phyloP scores from a whole-genome alignment of 1,139 yeast genomes.

The Candida sojae region DNA sequence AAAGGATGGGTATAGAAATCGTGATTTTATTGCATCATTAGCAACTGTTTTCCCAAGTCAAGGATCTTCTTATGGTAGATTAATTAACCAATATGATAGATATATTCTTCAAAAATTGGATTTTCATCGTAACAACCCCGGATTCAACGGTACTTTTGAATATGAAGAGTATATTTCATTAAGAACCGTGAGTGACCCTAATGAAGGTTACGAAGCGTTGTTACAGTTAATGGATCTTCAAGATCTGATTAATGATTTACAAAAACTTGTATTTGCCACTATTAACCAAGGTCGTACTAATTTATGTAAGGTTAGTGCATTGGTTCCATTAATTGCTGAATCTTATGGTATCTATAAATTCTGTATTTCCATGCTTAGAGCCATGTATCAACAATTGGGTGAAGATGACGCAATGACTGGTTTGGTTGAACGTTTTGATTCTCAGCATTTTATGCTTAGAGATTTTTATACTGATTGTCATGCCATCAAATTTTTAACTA shows the following conservation, averaged over 20 bases:
- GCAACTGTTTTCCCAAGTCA: constrained; percentile 43
- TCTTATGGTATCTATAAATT: constrained; percentile 92
- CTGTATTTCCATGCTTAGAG: constrained; percentile 86
- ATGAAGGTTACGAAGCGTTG: constrained; percentile 91
- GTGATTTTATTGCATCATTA: constrained; percentile 45
- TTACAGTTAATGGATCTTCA: constrained; percentile 85
- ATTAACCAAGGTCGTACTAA: constrained; percentile 64
- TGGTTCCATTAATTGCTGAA: constrained; percentile 92
- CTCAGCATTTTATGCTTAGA: constrained; percentile 79
- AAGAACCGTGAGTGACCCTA: constrained; percentile 87
- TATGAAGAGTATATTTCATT: constrained; percentile 92
- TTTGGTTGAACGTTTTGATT: constrained; percentile 66
- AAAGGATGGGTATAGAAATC: constrained; percentile 77
- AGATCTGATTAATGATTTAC: constrained; percentile 80
- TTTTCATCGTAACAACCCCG: constrained; percentile 84
- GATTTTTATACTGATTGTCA: constrained; percentile 93
- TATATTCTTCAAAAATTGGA: constrained; percentile 72
- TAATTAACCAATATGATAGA: constrained; percentile 76
- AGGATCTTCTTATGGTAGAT: constrained; percentile 62
- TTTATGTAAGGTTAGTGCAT: constrained; percentile 82
- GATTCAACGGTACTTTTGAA: constrained; percentile 93
- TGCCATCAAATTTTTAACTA: constrained; percentile 77
- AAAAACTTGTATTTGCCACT: constrained; percentile 74
- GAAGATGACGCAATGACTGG: constrained; percentile 79
- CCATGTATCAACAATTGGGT: constrained; percentile 76